Evolutionary conservation across 2,329 filamentous ascomycete species (phyloP), one percentile per base, ranked within the genome.

Genomic region (Cordyceps farinosa): DNA sequence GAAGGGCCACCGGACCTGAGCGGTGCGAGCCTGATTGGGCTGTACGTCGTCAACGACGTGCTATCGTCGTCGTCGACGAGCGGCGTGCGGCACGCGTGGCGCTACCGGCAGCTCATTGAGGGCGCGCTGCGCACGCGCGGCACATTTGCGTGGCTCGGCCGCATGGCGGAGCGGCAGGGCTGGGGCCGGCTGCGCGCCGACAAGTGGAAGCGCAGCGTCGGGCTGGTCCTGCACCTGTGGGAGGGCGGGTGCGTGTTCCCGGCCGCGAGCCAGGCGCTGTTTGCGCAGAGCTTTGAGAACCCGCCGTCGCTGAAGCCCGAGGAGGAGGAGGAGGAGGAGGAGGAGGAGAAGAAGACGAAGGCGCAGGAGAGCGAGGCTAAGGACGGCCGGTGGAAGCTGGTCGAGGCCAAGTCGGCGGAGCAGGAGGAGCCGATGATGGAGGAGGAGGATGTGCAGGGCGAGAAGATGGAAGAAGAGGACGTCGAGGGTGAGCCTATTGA

Each of bases 181-280:
- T 96, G 92, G 92, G 93, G 93, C 10, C 86, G 90, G 1, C 78
- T 97, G 66, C 88, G 90, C 27, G 88, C 88, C 3, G 91, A 95
- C 66, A 93, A 94, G 75, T 95, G 91, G 90, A 90, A 90, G 74
- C 84, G 90, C 56, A 92, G 89, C 69, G 81, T 95, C 45, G 82
- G 83, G 3, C 81, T 87, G 6, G 81, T 95, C 2, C 77, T 95
- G 9, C 82, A 84, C 53, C 77, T 92, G 42, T 95, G 91, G 86
- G 86, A 88, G 67, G 83, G 85, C 7, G 88, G 86, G 86, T 88
- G 84, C 67, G 85, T 87, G 1, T 96, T 96, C 68, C 87, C 90
- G 1, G 84, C 86, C 36, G 87, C 88, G 62, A 88, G 85, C 54
- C 90, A 94, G 67, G 89, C 90, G 66, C 76, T 84, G 34, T 90